Base-by-base conservation (phyloP, 2,329 filamentous ascomycete genomes). In the Cladophialophora yegresii region DNA sequence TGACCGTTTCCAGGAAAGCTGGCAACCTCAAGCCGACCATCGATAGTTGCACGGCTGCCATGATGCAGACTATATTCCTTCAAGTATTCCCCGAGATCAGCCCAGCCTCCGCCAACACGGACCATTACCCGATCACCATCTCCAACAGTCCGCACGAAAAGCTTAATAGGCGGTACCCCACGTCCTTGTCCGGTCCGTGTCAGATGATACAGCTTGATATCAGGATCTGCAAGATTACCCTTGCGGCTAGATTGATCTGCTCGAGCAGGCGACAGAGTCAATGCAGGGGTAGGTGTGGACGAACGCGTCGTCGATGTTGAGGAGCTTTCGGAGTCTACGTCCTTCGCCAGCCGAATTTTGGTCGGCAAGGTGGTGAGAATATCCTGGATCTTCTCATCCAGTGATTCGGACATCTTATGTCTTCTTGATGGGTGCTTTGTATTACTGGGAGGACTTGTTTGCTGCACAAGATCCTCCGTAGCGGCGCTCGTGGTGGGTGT, bases 81-180 rank as follows among this genome's bases (percentile, higher is more conserved):
- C 49, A 99, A 83, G 73, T 97, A 99, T 76, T 98, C 95, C 43
- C 90, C 93, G 22, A 99, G 81, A 76, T 99, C 95, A 13, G 93
- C 92, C 95, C 95, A 99, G n/a, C 95, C 95, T 64, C 95, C 95
- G 12, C 95, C 95, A 12, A 99, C 93, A 40, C 95, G 90, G 7
- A 99, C 95, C 95, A 99, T 98, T 66, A 98, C 92, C 58, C 95
- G 87, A 76, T 98, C 92, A 16, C 91, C 91, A 75, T 96, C 92
- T 56, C 95, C 95, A 2, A 99, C 93, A 1, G 92, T 88, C 16
- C 95, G 89, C 58, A 99, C 93, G 73, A 96, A 96, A 4, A 99
- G 85, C 77, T 97, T 98, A 74, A 97, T 93, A 0, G 95, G 95
- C 12, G 91, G 66, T 9, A 60, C 58, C 57, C 71, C 70, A 13